Base-by-base conservation (phyloP, 768 basidiomycete species). In the Mycena albidolilacea region DNA sequence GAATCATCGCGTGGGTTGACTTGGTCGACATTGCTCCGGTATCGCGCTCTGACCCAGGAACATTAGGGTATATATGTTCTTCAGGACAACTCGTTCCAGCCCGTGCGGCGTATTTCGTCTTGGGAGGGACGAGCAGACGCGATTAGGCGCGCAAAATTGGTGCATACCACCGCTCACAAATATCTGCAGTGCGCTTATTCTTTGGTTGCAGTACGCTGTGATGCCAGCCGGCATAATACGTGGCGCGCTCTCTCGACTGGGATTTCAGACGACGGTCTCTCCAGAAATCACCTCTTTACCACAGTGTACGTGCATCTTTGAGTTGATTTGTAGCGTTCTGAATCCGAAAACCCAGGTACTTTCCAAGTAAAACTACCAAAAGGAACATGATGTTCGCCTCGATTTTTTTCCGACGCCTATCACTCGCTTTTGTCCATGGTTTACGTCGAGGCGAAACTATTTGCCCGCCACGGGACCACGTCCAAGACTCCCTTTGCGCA, bases 61-160 rank as follows among this genome's bases (percentile, higher is more conserved):
- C 37, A 63, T 46, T 63, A 97, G 96, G 97, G 97, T 6, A 91
- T 97, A 17, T 98, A 97, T 74, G 97, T 98, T 5, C 86, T 98
- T 1, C 96, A 97, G 82, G 97, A 98, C 75, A 95, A 96, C 76
- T 82, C 90, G 0, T 98, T 98, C 84, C 96, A 93, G 76, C 95
- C 97, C 0, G 90, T 97, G 52, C 82, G 90, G 5, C 90, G 94
- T 46, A 81, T 97, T 52, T 96, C 96, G 2, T 94, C 95, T 1
- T 92, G 92, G 88, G 88, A 93, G 75, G 92, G 95, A 19, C 87
- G 92, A 15, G 85, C 90, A 19, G 93, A 95, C 60, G 91, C 96
- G 12, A 83, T 93, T 10, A 90, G 86, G 76, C 88, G 87, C 67
- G 93, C 95, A 1, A 92, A 88, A 82, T 76, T 94, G 67, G 96